Percentiles rank a stretch among this genome's conserved stretches.
phyloP scores from a whole-genome alignment of 2,329 filamentous ascomycete species.

The Trichophyton verrucosum region DNA sequence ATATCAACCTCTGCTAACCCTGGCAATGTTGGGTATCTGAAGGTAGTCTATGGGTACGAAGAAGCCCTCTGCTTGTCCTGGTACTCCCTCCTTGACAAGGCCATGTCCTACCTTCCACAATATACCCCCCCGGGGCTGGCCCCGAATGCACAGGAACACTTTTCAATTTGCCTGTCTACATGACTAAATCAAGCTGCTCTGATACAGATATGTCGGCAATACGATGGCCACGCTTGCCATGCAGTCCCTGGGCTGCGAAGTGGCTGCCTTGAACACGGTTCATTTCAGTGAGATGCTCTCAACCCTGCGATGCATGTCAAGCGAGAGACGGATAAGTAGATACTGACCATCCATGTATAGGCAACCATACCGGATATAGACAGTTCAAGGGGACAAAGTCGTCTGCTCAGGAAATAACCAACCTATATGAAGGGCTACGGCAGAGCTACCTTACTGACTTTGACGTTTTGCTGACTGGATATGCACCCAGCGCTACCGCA shows the following conservation, averaged over 20 bases:
- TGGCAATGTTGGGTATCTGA: constrained; percentile 13
- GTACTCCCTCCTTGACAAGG: background rate
- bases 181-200: constrained; percentile 6
- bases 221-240: constrained; percentile 93
- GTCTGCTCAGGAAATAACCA: constrained; percentile 66
- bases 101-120: background rate
- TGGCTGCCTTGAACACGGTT: constrained; percentile 87
- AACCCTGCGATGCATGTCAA: background rate
- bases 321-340: background rate
- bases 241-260: constrained; percentile 86
- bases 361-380: constrained; percentile 87
- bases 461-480: constrained; percentile 88
- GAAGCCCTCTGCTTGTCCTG: background rate
- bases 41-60: constrained; percentile 42
- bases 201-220: constrained; percentile 83
- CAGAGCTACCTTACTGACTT: constrained; percentile 78
- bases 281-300: constrained; percentile 65
- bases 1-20: background rate
- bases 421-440: constrained; percentile 72
- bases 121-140: background rate
- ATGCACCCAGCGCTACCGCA: constrained; percentile 75
- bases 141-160: background rate
- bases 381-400: constrained; percentile 78
- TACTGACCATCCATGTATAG: constrained; percentile 33
- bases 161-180: background rate